Conservation (phyloP, 148 eudicot species). For the Rhododendron molle region DNA sequence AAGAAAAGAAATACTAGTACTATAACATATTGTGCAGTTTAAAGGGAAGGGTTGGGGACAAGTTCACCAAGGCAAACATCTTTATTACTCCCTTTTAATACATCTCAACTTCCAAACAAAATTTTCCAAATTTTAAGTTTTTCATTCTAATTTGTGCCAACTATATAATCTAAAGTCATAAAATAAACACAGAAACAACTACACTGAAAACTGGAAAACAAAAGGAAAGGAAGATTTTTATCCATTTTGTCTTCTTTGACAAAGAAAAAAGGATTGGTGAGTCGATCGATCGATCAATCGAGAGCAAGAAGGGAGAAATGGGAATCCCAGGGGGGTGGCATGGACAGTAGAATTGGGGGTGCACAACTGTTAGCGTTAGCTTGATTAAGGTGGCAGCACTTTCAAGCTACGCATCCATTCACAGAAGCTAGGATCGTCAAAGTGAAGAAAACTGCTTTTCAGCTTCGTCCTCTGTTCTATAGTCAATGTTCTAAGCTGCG, state of each 20-base stretch:
- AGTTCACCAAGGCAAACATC: background rate
- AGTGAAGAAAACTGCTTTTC: slow-evolving; percentile 87
- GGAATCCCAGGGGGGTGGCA: background rate
- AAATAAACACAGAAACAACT: background rate
- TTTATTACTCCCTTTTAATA: background rate
- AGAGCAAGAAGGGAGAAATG: background rate
- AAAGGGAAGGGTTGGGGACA: background rate
- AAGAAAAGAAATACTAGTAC: background rate
- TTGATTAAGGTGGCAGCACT: slow-evolving; percentile 83
- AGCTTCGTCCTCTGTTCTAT: slow-evolving; percentile 79
- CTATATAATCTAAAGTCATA: background rate
- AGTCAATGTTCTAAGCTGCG: slow-evolving; percentile 75
- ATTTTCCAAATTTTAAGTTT: background rate
- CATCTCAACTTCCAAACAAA: slow-evolving; percentile 6
- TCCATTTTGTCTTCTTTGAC: background rate
- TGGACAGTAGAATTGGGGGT: background rate
- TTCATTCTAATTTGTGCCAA: background rate
- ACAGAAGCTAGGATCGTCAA: slow-evolving; percentile 95
- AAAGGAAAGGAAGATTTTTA: background rate
- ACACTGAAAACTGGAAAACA: background rate
- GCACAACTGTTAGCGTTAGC: slow-evolving; percentile 15
- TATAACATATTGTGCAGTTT: background rate
- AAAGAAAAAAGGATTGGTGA: background rate
- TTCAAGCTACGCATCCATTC: slow-evolving; percentile 97
- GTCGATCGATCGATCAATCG: too few relatives aligned